phyloP scores from a whole-genome alignment of 2,329 filamentous ascomycete species.

The Aspergillus sergii region DNA sequence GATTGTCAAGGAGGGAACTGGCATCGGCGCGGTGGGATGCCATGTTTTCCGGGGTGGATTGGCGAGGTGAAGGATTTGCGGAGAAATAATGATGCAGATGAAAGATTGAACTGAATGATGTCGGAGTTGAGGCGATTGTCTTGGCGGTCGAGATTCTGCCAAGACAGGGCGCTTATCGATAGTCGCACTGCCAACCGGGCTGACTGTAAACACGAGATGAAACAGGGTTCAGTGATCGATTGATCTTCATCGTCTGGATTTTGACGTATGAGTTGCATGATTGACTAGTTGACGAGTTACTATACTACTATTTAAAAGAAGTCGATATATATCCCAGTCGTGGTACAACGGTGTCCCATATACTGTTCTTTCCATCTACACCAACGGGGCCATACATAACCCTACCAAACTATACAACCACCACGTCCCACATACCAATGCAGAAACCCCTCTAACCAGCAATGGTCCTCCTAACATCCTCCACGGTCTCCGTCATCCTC shows the following conservation, averaged over 20 bases:
- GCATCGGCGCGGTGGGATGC: slow-evolving; percentile 75
- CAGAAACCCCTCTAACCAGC: slow-evolving; percentile 12
- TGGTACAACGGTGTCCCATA: neutral
- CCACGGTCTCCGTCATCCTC: slow-evolving; percentile 46
- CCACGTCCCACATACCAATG: slow-evolving; percentile 14
- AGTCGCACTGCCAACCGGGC: slow-evolving; percentile 40
- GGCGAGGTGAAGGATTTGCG: slow-evolving; percentile 38
- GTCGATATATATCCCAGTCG: neutral
- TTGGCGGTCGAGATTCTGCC: slow-evolving; percentile 17
- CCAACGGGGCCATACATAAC: neutral
- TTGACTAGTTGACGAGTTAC: neutral
- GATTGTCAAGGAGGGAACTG: slow-evolving; percentile 77
- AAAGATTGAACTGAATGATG: neutral
- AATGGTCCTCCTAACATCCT: slow-evolving; percentile 51
- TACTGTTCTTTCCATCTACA: neutral
- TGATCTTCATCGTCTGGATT: neutral
- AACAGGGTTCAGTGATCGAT: neutral
- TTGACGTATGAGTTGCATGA: neutral
- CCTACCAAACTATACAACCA: neutral
- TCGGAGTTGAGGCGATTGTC: neutral
- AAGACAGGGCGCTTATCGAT: slow-evolving; percentile 40
- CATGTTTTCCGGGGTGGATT: slow-evolving; percentile 48
- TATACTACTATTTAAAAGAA: neutral
- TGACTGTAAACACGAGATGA: slow-evolving; percentile 8
- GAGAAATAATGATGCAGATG: slow-evolving; percentile 13